Evolutionary conservation across 2,329 filamentous ascomycete species (phyloP).

Genomic region (Neonectria faginata): DNA sequence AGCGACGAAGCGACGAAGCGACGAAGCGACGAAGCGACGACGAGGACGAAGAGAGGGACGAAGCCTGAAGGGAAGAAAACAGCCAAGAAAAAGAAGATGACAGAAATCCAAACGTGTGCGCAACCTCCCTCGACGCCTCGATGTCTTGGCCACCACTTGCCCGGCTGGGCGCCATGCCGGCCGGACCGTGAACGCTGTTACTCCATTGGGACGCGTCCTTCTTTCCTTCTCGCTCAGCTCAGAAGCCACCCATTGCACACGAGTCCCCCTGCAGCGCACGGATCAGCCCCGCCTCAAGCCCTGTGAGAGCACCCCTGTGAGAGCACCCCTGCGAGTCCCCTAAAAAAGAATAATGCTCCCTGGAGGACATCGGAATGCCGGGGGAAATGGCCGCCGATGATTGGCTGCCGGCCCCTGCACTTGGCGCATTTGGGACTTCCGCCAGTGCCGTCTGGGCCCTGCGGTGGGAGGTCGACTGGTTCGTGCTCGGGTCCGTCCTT

Average conservation of each 20-base stretch:
- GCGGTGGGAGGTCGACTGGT: too few relatives aligned
- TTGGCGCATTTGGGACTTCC: background rate
- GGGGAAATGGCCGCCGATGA: background rate
- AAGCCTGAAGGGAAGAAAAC: background rate
- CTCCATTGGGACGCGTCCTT: background rate
- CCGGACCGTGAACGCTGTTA: background rate
- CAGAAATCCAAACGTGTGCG: background rate
- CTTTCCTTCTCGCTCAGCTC: background rate
- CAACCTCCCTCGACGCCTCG: constrained; percentile 1
- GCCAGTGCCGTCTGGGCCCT: background rate
- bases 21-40: background rate
- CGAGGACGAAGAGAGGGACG: background rate
- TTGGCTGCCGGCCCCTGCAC: background rate
- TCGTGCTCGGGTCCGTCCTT: too few relatives aligned
- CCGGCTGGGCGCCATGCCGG: background rate
- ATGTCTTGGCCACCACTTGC: background rate
- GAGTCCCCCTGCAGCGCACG: background rate
- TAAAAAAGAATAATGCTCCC: background rate
- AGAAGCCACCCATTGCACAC: background rate
- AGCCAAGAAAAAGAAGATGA: background rate
- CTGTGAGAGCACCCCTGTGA: background rate
- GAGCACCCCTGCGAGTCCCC: background rate
- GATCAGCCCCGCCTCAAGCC: background rate
- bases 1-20: too few relatives aligned
- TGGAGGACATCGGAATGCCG: background rate